Conservation (phyloP, 345 rosid genomes). For the Eucalyptus guilfoylei region DNA sequence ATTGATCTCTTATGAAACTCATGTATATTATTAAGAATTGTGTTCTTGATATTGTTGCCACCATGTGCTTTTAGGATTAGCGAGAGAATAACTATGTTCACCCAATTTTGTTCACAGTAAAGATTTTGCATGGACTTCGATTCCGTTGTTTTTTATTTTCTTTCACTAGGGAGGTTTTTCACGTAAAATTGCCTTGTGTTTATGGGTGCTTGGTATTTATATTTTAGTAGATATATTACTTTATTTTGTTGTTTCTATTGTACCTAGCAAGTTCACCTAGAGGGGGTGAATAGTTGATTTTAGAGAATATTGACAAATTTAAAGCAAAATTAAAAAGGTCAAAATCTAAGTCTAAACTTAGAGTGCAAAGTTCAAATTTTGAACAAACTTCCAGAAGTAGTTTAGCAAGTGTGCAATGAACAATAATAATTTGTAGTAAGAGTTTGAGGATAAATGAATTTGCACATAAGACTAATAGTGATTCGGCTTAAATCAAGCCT, state of each 20-base stretch:
- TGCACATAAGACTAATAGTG: too few relatives aligned
- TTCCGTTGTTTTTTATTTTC: background rate
- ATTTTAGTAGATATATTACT: background rate
- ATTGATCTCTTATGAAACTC: background rate
- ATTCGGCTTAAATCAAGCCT: too few relatives aligned
- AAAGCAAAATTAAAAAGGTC: too few relatives aligned
- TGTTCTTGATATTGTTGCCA: background rate
- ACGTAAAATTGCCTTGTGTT: background rate
- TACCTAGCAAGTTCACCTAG: too few relatives aligned
- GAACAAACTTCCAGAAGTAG: too few relatives aligned
- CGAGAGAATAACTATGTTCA: background rate
- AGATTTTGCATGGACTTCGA: background rate
- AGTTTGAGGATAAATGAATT: too few relatives aligned
- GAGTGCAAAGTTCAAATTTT: too few relatives aligned
- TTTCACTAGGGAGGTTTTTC: background rate
- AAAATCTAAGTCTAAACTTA: too few relatives aligned
- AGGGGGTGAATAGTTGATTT: too few relatives aligned
- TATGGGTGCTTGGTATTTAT: background rate
- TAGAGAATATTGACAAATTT: too few relatives aligned
- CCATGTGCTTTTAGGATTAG: background rate
- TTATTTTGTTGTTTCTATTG: background rate
- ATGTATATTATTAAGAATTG: background rate
- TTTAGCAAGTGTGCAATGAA: too few relatives aligned
- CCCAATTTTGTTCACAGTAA: background rate
- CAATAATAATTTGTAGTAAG: too few relatives aligned